Evolutionary conservation across 202 grass and related monocot genomes (phyloP), one percentile per base, ranked within the genome.

Genomic region (Zoysia matrella): DNA sequence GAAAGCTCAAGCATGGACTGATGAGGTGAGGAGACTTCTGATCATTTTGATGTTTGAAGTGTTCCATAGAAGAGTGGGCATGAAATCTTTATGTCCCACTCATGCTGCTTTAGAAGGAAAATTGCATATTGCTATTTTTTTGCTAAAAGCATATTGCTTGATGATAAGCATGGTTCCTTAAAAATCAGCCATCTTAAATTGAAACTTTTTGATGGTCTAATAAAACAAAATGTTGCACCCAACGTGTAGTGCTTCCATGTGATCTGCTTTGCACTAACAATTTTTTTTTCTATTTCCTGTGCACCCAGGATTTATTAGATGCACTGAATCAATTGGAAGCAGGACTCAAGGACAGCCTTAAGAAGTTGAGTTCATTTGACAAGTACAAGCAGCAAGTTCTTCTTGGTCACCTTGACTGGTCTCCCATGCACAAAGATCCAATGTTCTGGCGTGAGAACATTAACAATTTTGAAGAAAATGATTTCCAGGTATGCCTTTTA

Each of bases 381-480:
- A 99, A 95, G 68, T 99, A 99, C 85, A 99, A 99, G 80, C 93
- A 99, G 50, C 88, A 99, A 85, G 93, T 95, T 71, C 91, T 99
- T 95, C 76, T 95, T 62, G 96, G 92, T 81, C 86, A 95, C 91
- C 92, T 95, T 48, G 91, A 98, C 47, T 98, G 96, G 96, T 95
- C 89, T 82, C 85, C 96, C 61, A 92, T 98, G 92, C 92, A 98
- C 87, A 98, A 95, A 85, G 87, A 98, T 72, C 90, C 96, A 73
- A 83, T 64, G 70, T 98, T 98, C 89, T 98, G 96, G 96, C 91
- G 89, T 18, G 96, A 98, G 40, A 99, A 99, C 80, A 95, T 95
- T 62, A 89, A 82, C 52, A 95, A 95, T 79, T 99, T 99, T 73
- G 93, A 99, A 80, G 96, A 99, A 83, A 99, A 99, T 88, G 96